These are phyloP conservation scores for Phaeosphaeria sp. DNA, from an alignment of 2,329 filamentous ascomycete species.

Conservation along the genomic window DNA sequence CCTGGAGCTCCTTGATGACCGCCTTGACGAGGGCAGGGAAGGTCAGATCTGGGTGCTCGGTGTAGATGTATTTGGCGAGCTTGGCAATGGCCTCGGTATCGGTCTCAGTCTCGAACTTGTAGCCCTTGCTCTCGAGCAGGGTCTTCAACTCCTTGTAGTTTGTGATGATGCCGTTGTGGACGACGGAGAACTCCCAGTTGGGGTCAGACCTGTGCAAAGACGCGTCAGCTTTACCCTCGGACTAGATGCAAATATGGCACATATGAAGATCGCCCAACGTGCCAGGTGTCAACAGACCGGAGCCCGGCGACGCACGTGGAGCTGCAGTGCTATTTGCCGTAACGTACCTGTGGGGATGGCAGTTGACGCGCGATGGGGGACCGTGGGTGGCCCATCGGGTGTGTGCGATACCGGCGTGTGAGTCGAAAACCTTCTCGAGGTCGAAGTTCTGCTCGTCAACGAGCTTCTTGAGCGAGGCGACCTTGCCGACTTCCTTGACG, in stretches of 20 bases:
- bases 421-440: conserved; percentile 92
- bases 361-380: conserved; percentile 90
- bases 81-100: conserved; percentile 99
- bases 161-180: conserved; percentile 99
- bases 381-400: conserved; percentile 99
- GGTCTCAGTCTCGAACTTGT: conserved; percentile 98
- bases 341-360: conserved; percentile 93
- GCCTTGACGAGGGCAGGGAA: conserved; percentile 97
- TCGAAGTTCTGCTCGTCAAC: conserved; percentile 85
- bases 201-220: conserved; percentile 75
- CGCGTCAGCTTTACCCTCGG: conserved; percentile 24
- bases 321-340: conserved; percentile 51
- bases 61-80: conserved; percentile 97
- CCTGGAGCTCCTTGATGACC: conserved; percentile 97
- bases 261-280: conserved; percentile 11
- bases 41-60: conserved; percentile 90
- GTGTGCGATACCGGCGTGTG: conserved; percentile 97
- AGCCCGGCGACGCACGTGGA: conserved; percentile 16
- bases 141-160: conserved; percentile 99
- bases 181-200: conserved; percentile 94
- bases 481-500: conserved; percentile 99
- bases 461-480: conserved; percentile 92
- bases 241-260: conserved; percentile 7
- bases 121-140: conserved; percentile 90
- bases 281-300: conserved; percentile 13